Base-by-base conservation (phyloP, 176 grass and related monocot species). In the Lolium perenne region DNA sequence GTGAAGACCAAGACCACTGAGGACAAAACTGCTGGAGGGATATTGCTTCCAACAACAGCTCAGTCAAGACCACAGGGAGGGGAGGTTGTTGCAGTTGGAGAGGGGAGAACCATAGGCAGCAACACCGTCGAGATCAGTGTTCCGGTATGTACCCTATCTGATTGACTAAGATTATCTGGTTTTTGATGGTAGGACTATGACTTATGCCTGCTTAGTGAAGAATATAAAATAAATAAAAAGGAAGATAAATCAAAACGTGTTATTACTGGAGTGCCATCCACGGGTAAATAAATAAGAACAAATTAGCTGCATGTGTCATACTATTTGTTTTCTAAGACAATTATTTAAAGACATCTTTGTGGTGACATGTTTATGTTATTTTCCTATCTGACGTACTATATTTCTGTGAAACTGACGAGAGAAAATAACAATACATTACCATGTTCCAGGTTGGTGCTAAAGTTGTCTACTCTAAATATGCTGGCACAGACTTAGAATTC, bases 401-500 rank as follows among this genome's bases (percentile, higher is more conserved):
- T 84, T 45, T 9, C 8, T 45, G 38, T 21, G 59, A 71, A 26
- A 71, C 46, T 76, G 49, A 75, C 16, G 47, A 29, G 72, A 75
- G 47, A 26, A 75, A 74, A 10, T 74, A 50, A 53, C 22, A 13
- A 41, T 54, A 17, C 10, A 7, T 74, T 86, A 48, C 83, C 38
- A 70, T 43, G 21, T 72, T 79, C 26, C 80, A 98, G 95, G 54
- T 83, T 79, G 93, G 95, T 53, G 82, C 90, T 60, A 86, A 95
- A 87, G 91, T 98, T 79, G 54, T 98, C 38, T 95, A 95, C 82
- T 93, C 89, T 0, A 98, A 93, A 83, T 98, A 95, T 11, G 87
- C 95, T 40, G 95, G 95, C 38, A 98, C 91, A 47, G 95, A 98
- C 82, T 86, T 98, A 35, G 90, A 98, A 85, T 98, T 98, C 65